Conservation (phyloP, 495 filamentous ascomycete genomes). For the Oleoguttula mirabilis region DNA sequence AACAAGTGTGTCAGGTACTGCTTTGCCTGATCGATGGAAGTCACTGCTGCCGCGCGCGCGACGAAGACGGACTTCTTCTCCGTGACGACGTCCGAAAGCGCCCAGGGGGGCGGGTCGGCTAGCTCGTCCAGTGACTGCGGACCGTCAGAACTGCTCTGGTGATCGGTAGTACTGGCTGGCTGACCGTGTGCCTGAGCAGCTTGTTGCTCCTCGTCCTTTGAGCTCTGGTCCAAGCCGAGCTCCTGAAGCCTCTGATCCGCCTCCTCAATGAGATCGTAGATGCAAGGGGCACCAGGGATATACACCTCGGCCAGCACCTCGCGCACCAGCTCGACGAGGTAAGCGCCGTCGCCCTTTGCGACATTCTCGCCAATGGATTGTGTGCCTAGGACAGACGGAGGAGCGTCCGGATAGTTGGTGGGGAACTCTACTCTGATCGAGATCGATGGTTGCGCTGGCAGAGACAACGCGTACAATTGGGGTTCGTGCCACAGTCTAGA, state of each 20-base stretch:
- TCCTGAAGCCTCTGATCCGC: constrained; percentile 38
- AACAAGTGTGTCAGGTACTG: constrained; percentile 59
- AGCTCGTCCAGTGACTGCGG: constrained; percentile 1
- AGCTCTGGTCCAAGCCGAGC: constrained; percentile 19
- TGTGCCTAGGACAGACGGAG: constrained; percentile 59
- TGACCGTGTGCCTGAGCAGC: constrained; percentile 16
- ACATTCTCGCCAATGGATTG: constrained; percentile 40
- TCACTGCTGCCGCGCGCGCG: constrained; percentile 57
- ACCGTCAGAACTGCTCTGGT: neutral
- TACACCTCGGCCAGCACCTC: constrained; percentile 54
- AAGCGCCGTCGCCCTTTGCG: constrained; percentile 53
- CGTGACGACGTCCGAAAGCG: constrained; percentile 48
- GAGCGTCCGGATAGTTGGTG: constrained; percentile 54
- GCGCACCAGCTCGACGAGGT: constrained; percentile 52
- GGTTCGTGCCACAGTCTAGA: constrained; percentile 25
- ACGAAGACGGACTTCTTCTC: constrained; percentile 87
- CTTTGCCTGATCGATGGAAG: constrained; percentile 55
- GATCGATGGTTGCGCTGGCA: constrained; percentile 36
- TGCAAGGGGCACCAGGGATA: constrained; percentile 62
- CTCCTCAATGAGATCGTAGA: constrained; percentile 77
- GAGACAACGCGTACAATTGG: constrained; percentile 29
- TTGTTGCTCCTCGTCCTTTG: constrained; percentile 17
- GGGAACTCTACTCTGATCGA: constrained; percentile 46
- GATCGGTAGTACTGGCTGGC: neutral
- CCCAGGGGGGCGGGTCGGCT: constrained; percentile 22